phyloP scores from a whole-genome alignment of 352 stramenopile genomes.

The Globisporangium spiculum region DNA sequence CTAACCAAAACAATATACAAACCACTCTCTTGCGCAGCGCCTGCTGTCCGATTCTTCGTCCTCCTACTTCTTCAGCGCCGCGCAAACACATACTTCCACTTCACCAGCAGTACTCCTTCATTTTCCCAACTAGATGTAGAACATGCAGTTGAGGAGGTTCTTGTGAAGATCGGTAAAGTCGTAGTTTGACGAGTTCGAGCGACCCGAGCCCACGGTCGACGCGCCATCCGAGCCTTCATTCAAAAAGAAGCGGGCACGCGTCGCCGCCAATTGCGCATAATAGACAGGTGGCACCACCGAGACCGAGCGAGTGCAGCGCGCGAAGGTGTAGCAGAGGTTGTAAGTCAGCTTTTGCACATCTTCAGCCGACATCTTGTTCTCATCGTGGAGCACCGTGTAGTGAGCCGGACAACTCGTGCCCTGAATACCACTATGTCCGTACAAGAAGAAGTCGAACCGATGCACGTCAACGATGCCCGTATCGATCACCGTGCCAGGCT shows the following conservation, averaged over 20 bases:
- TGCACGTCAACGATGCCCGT: background rate
- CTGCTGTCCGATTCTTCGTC: background rate
- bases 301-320: background rate
- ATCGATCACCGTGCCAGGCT: background rate
- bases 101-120: background rate
- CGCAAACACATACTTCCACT: background rate
- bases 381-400: background rate
- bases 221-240: background rate
- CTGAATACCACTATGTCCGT: background rate
- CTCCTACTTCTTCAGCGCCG: background rate
- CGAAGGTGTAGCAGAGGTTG: constrained; percentile 1
- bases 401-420: background rate
- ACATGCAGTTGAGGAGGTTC: background rate
- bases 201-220: background rate
- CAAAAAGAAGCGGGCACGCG: background rate
- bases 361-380: background rate
- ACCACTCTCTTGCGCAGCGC: background rate
- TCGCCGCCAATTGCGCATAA: background rate
- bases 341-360: background rate
- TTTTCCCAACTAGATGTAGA: background rate
- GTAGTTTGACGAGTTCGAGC: background rate
- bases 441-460: background rate
- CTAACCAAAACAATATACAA: background rate
- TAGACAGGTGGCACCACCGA: background rate
- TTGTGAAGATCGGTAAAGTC: constrained; percentile 1